A percentile compares a stretch with the other conserved stretches of the same genome.
Evolutionary conservation across 2,329 filamentous ascomycete genomes (phyloP).

Genomic region (Botryotinia convoluta): DNA sequence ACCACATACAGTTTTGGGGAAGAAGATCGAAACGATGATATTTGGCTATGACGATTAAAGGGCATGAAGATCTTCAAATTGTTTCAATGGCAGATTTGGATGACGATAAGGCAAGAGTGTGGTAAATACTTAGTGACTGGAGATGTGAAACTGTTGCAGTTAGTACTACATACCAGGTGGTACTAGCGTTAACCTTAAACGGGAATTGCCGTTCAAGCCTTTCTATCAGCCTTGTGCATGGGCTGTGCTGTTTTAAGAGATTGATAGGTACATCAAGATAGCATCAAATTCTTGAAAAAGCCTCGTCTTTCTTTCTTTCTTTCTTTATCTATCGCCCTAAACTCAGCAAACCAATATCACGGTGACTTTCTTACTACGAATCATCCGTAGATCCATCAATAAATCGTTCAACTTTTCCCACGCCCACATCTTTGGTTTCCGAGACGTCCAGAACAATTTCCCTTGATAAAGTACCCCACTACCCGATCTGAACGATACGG

Average conservation of each 20-base stretch:
- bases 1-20: background rate
- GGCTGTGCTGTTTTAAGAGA: background rate
- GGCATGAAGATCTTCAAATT: background rate
- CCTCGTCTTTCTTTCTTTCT: background rate
- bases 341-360: background rate
- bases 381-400: background rate
- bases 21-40: background rate
- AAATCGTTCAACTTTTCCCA: background rate
- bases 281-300: background rate
- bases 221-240: background rate
- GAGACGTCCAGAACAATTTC: background rate
- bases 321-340: no score
- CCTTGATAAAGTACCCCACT: conserved; percentile 5
- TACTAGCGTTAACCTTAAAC: background rate
- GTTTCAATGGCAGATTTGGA: background rate
- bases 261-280: background rate
- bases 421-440: background rate
- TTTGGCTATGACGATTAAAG: background rate
- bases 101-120: background rate
- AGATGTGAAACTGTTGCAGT: background rate
- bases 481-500: conserved; percentile 10
- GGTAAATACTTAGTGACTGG: background rate
- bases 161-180: background rate
- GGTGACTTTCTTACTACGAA: background rate
- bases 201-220: conserved; percentile 16